These are phyloP conservation scores for Diaporthe capsici DNA, from an alignment of 2,329 filamentous ascomycete genomes.

Conservation along the genomic window DNA sequence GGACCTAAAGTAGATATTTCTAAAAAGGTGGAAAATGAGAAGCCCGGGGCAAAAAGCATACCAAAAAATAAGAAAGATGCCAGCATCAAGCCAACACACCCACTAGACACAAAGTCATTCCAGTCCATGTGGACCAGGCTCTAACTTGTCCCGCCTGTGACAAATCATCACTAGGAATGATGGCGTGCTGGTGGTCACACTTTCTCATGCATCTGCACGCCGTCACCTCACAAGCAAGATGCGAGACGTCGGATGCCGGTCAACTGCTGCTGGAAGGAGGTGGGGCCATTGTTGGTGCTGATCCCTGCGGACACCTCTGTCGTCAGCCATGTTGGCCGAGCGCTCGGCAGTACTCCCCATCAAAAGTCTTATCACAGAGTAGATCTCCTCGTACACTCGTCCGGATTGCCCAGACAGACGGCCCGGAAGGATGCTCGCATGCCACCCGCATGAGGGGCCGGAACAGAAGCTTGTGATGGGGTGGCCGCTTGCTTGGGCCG, in stretches of 20 bases:
- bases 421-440: background rate
- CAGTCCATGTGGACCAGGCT: background rate
- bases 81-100: background rate
- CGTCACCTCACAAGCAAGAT: background rate
- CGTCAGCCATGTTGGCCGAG: background rate
- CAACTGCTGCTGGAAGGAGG: background rate
- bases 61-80: background rate
- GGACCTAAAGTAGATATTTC: background rate
- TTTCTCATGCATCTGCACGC: conserved; percentile 4
- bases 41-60: no score
- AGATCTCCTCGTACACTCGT: background rate
- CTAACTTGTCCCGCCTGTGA: background rate
- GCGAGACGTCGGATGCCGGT: background rate
- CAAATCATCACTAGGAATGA: background rate
- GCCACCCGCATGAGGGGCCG: background rate
- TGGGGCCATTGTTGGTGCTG: background rate
- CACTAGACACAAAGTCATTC: background rate
- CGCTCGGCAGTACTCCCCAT: background rate
- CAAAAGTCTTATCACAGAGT: background rate
- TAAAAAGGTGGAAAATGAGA: background rate
- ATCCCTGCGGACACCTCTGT: background rate
- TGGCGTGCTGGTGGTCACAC: background rate
- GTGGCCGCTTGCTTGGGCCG: background rate
- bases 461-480: background rate
- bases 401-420: background rate